A percentile compares a stretch with the other conserved stretches of the same genome.
phyloP scores from a whole-genome alignment of 2,329 filamentous ascomycete species.

The Fusarium albidum region DNA sequence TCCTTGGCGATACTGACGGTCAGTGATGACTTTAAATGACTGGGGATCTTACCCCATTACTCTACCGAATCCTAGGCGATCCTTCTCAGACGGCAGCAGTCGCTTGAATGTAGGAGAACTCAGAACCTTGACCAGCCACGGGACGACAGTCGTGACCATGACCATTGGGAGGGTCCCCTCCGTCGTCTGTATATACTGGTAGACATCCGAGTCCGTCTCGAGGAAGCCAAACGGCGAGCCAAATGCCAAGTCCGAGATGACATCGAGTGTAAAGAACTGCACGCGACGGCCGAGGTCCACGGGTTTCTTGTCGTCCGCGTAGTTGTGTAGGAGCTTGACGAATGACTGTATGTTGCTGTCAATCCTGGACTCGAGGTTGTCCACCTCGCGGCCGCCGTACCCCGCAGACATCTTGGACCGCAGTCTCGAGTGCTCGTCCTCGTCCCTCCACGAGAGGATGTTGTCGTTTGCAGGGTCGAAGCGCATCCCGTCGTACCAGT shows the following conservation, averaged over 20 bases:
- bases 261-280: conserved; percentile 62
- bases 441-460: conserved; percentile 58
- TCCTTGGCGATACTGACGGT: conserved; percentile 38
- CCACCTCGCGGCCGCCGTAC: conserved; percentile 63
- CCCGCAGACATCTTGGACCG: conserved; percentile 60
- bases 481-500: conserved; percentile 59
- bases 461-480: conserved; percentile 61
- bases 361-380: conserved; percentile 56
- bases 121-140: conserved; percentile 51
- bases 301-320: conserved; percentile 2
- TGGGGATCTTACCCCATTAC: conserved; percentile 52
- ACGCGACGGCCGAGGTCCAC: conserved; percentile 56
- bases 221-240: conserved; percentile 57
- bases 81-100: conserved; percentile 51
- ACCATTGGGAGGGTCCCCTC: conserved; percentile 53
- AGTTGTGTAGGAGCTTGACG: conserved; percentile 44
- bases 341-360: conserved; percentile 57
- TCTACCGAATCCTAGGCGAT: conserved; percentile 49
- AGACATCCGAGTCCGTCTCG: conserved; percentile 54
- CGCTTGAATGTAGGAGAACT: conserved; percentile 50
- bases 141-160: conserved; percentile 53
- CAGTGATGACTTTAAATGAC: background rate
- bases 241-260: conserved; percentile 60
- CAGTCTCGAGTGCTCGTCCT: conserved; percentile 52
- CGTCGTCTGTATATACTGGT: conserved; percentile 55